Conservation (phyloP, 306 rosid species). For the Arachis hypogaea region DNA sequence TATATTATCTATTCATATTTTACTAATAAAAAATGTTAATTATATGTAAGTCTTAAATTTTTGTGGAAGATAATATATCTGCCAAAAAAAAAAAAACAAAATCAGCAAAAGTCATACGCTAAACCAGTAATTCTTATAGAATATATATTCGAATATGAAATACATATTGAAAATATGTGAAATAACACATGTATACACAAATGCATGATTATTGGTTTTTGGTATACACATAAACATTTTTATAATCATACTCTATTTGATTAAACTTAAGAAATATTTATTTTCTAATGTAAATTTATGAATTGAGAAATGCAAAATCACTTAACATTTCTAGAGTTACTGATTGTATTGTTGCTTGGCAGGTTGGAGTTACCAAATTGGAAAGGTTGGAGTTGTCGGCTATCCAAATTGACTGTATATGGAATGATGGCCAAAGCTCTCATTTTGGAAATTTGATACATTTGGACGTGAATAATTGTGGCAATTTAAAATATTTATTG, state of each 20-base stretch:
- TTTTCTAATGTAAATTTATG: too few species aligned
- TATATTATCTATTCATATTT: background rate
- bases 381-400: slow-evolving; percentile 30
- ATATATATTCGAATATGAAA: too few species aligned
- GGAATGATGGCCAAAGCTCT: slow-evolving; percentile 27
- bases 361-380: slow-evolving; percentile 35
- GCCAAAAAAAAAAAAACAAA: background rate
- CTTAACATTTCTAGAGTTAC: background rate
- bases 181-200: too few species aligned
- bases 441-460: slow-evolving; percentile 22
- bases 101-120: too few species aligned
- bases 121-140: too few species aligned
- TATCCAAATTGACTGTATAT: background rate
- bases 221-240: too few species aligned
- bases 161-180: too few species aligned
- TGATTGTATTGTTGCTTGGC: background rate
- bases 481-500: background rate
- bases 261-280: too few species aligned
- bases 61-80: background rate
- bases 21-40: too few species aligned
- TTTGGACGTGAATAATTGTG: slow-evolving; percentile 27
- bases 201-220: too few species aligned
- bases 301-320: background rate
- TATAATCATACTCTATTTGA: too few species aligned
- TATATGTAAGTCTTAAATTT: too few species aligned